These are phyloP conservation scores for Colletotrichum sp. DNA, from an alignment of 2,329 filamentous ascomycete genomes.

Conservation along the genomic window DNA sequence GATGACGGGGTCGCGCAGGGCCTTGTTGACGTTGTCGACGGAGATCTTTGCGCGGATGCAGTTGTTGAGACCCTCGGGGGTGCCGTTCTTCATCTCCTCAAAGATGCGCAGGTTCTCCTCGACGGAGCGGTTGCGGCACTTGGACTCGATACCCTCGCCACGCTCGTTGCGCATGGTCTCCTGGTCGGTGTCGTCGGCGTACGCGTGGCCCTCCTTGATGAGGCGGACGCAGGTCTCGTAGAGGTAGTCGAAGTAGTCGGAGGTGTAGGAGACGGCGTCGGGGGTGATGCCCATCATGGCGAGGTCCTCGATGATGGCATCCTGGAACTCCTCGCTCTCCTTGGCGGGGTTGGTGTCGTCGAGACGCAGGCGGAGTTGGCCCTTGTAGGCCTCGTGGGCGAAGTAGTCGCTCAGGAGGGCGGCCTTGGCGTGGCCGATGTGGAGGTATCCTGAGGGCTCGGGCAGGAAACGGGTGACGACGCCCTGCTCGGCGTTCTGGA, in stretches of 20 bases:
- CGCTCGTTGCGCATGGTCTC: constrained; percentile 87
- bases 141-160: constrained; percentile 82
- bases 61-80: constrained; percentile 79
- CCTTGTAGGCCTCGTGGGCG: constrained; percentile 90
- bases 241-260: constrained; percentile 92
- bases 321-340: constrained; percentile 96
- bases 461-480: constrained; percentile 93
- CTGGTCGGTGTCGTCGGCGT: constrained; percentile 92
- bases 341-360: constrained; percentile 98
- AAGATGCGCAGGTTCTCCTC: constrained; percentile 89
- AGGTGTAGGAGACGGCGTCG: constrained; percentile 86
- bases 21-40: constrained; percentile 90
- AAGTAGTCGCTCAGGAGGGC: constrained; percentile 96
- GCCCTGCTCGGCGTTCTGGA: constrained; percentile 84
- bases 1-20: constrained; percentile 95
- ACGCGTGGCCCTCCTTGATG: constrained; percentile 87
- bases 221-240: constrained; percentile 85
- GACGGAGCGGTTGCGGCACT: constrained; percentile 76
- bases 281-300: constrained; percentile 90
- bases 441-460: constrained; percentile 83
- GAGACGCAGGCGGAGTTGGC: constrained; percentile 88
- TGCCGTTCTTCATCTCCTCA: constrained; percentile 90
- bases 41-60: constrained; percentile 96
- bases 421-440: constrained; percentile 95
- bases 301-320: constrained; percentile 91